These are phyloP conservation scores for Xylaria sp. DNA, from an alignment of 2,329 filamentous ascomycete genomes.

Conservation along the genomic window DNA sequence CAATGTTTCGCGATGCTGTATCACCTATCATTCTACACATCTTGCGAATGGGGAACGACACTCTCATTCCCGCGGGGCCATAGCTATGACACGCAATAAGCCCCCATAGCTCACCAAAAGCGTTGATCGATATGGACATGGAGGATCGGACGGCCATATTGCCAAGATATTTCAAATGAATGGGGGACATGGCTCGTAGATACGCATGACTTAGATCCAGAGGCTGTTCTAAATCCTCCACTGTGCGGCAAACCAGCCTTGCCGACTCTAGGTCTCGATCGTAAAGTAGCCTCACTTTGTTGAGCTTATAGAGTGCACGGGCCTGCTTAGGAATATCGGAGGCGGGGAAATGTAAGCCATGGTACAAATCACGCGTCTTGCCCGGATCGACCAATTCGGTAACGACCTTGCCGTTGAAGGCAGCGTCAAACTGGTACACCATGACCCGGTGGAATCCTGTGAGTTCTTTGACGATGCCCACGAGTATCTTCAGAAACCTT, in stretches of 20 bases:
- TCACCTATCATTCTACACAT: conserved; percentile 92
- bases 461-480: conserved; percentile 87
- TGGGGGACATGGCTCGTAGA: conserved; percentile 88
- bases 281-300: conserved; percentile 88
- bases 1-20: conserved; percentile 86
- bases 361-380: conserved; percentile 84
- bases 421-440: conserved; percentile 89
- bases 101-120: conserved; percentile 87
- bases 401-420: conserved; percentile 87
- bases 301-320: conserved; percentile 88
- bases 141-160: conserved; percentile 95
- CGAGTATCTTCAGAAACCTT: conserved; percentile 80
- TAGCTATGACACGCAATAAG: conserved; percentile 89
- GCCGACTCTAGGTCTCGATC: conserved; percentile 84
- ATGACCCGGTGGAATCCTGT: conserved; percentile 93
- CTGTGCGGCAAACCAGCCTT: conserved; percentile 80
- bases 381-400: conserved; percentile 86
- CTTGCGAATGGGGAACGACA: conserved; percentile 90
- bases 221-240: conserved; percentile 77
- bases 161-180: conserved; percentile 85
- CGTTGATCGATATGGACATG: conserved; percentile 94
- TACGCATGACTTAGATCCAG: conserved; percentile 88
- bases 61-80: conserved; percentile 81
- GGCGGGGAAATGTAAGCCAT: conserved; percentile 88
- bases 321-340: conserved; percentile 88